Evolutionary conservation across 305 asterid genomes (phyloP), one percentile per base, ranked within the genome.

Genomic region (Fraxinus paxiana): DNA sequence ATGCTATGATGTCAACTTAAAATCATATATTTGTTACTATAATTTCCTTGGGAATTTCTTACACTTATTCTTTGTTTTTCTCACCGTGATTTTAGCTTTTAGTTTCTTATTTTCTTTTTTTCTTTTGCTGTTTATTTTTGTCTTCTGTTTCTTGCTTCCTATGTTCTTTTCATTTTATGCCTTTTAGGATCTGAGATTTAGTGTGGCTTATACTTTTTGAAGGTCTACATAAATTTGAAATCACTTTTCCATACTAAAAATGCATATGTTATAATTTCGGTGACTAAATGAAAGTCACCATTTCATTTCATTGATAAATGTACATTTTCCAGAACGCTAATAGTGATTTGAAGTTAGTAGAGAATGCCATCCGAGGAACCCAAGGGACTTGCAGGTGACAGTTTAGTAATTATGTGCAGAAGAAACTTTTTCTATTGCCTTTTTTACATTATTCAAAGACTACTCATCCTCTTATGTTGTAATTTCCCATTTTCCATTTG

Each of bases 1-100:
- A 77, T 85, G 79, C 84, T 80, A 79, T 80, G 71, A 33, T 70
- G 74, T 77, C 74, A 37, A 81, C 69, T 69, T 41, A 15, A 33
- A 78, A 65, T 48, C n/a, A 72, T 41, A 79, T 59, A 24, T 67
- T 81, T 22, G 35, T 65, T 65, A 10, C 72, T 22, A 65, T 28
- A 4, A 24, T 65, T 65, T 65, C 35, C 72, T 26, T 65, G 35
- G 6, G 34, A 24, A 65, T 65, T 63, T 65, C 34, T 65, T 24
- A 26, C 7, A 26, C 35, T 26, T 65, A 18, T 56, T 56, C 28
- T 8, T 24, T 20, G 72, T 65, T 26, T 61, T 63, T 3, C 34
- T 65, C 72, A 65, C 35, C 15, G n/a, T 26, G 35, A 22, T 10
- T 65, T 18, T 56, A 56, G 67, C 67, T 18, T 54, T 18, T 56